Base-by-base conservation (phyloP, 805 yeast species). In the Yarrowia bubula region DNA sequence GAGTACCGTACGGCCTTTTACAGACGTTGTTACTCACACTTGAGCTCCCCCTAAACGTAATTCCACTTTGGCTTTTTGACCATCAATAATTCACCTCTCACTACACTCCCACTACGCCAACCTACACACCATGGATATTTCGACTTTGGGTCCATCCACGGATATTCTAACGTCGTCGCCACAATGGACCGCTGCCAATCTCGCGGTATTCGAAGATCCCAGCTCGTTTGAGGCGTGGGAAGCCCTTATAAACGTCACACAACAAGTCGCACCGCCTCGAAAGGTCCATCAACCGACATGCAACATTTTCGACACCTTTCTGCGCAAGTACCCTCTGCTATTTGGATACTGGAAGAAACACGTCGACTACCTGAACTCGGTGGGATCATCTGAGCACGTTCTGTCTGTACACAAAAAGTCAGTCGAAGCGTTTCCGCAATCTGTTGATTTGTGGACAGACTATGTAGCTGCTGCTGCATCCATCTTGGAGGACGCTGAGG, bases 301-400 rank as follows among this genome's bases (percentile, higher is more conserved):
- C 17, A 22, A 33, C 22, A 43, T 58, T 8, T 33, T 32, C 37
- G 74, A 73, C 32, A 43, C 66, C 15, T 70, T 79, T 35, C 67
- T 79, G 39, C 61, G 42, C 10, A 69, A 69, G 51, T 79, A 73
- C 66, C 82, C 82, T 0, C 66, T 78, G 42, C 67, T 79, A n/a
- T 76, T 73, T 66, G 81, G 79, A 7, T 79, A 77, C 67, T 78
- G 81, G 81, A 74, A 75, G 15, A 70, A 77, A 46, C 77, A 75
- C 65, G 78, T 76, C 31, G 75, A 75, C 46, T 58, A 71, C 4
- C 75, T 64, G 43, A 55, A 18, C 64, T 42, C 10, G 13, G 66
- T 67, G 35, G 67, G 57, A 3, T 73, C 68, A 8, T 65, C 69
- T 13, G 73, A 67, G 28, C 69, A 70, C 5, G 68, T 70, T 8